Evolutionary conservation across 306 rosid species (phyloP).

Genomic region (Astragalus membranaceus): DNA sequence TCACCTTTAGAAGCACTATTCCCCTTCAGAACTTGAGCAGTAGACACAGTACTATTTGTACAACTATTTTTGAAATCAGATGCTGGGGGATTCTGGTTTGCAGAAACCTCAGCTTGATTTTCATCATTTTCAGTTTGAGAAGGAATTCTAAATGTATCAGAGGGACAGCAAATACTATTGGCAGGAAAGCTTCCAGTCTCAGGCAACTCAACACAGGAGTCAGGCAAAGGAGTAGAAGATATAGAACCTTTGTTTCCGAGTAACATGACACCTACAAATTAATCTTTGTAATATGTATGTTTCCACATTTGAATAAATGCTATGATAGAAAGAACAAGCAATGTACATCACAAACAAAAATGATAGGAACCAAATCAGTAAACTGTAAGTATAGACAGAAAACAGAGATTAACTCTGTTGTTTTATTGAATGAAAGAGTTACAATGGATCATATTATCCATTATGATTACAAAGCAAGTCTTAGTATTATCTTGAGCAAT

Average conservation of each 20-base stretch:
- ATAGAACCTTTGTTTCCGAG: conserved; percentile 27
- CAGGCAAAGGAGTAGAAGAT: conserved; percentile 33
- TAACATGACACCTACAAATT: conserved; percentile 34
- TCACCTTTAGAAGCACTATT: conserved; percentile 32
- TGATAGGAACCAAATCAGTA: no score
- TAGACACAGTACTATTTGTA: conserved; percentile 25
- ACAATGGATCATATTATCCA: no score
- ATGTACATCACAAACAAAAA: not conserved
- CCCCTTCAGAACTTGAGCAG: conserved; percentile 31
- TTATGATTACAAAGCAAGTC: no score
- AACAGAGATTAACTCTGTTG: no score
- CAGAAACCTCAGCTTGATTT: conserved; percentile 27
- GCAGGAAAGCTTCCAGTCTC: conserved; percentile 38
- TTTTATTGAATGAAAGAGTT: no score
- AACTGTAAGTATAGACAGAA: no score
- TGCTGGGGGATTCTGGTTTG: conserved; percentile 30
- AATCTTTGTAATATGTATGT: conserved; percentile 4
- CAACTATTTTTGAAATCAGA: conserved; percentile 25
- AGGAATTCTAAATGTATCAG: conserved; percentile 5
- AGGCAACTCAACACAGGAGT: conserved; percentile 30
- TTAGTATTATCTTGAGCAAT: no score
- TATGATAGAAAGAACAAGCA: not conserved
- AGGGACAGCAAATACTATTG: conserved; percentile 19
- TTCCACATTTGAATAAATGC: conserved; percentile 1
- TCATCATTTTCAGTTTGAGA: conserved; percentile 25